Conservation (phyloP, 2,329 filamentous ascomycete genomes). For the Exserohilum turcica region DNA sequence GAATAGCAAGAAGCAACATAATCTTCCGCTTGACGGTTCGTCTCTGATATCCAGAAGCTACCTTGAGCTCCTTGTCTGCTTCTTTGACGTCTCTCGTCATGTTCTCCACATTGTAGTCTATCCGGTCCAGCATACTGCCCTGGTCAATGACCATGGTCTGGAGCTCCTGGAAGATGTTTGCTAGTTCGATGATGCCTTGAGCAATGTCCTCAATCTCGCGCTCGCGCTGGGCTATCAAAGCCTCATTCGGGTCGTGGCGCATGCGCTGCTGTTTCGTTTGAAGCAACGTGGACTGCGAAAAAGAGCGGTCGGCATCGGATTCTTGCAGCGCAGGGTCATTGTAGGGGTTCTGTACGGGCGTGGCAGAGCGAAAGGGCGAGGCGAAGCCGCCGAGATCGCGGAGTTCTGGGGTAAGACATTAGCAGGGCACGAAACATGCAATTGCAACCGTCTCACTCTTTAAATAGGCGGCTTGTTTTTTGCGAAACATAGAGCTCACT, state of each 20-base stretch:
- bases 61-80: slow-evolving; percentile 88
- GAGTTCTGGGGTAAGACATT: slow-evolving; percentile 41
- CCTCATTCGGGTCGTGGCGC: slow-evolving; percentile 70
- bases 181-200: slow-evolving; percentile 94
- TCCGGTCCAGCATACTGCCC: slow-evolving; percentile 58
- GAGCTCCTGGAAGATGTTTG: slow-evolving; percentile 94
- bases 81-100: slow-evolving; percentile 94
- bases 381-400: slow-evolving; percentile 54
- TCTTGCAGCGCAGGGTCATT: slow-evolving; percentile 83
- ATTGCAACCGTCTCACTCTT: slow-evolving; percentile 68
- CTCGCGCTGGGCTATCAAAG: slow-evolving; percentile 86
- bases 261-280: slow-evolving; percentile 70
- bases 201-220: slow-evolving; percentile 97
- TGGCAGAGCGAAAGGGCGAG: slow-evolving; percentile 53
- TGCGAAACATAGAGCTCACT: slow-evolving; percentile 87
- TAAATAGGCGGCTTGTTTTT: slow-evolving; percentile 95
- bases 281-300: slow-evolving; percentile 86
- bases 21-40: slow-evolving; percentile 89
- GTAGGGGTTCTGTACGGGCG: slow-evolving; percentile 65
- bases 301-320: slow-evolving; percentile 89
- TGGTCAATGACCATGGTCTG: slow-evolving; percentile 79
- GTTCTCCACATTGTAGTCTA: slow-evolving; percentile 87
- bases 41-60: slow-evolving; percentile 86
- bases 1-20: slow-evolving; percentile 81
- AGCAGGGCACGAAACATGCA: slow-evolving; percentile 10